Evolutionary conservation across 768 basidiomycete genomes (phyloP), one percentile per base, ranked within the genome.

Genomic region (Pisolithus albus): DNA sequence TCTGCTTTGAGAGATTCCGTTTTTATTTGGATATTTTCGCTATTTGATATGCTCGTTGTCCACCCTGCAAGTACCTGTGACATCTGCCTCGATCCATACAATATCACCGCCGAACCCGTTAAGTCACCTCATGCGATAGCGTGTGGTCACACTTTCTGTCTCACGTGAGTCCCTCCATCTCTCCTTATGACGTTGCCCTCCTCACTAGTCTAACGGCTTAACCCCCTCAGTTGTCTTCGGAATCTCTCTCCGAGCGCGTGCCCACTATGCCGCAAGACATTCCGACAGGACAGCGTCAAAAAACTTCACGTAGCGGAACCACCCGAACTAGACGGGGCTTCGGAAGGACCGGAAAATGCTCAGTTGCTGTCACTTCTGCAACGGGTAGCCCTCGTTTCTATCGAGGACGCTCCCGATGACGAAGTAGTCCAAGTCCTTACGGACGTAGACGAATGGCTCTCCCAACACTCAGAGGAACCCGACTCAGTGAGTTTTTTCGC

Each of bases 61-160:
- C 84, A 88, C 67, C 75, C 84, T 5, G 75, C 81, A 34, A 87
- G 84, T 59, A 76, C 74, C 54, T 89, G 87, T 71, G 87, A 89
- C 65, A 80, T 89, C 58, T 89, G 87, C 65, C 71, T 86, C 53
- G 83, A 85, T 50, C 68, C 72, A 24, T 86, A 86, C 64, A 67
- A 5, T 59, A 60, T 75, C 40, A 80, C 78, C 69, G 70, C 77
- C 38, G 72, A 71, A 23, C 64, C 73, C 37, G 66, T 70, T 39
- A 75, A 75, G 59, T 71, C 77, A 44, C 86, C 86, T 5, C 79
- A 85, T 64, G 83, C 80, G 11, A 87, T 89, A 55, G 77, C 82
- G 28, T 90, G 87, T 60, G 87, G 87, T 37, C 85, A 88, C 66
- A 77, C 86, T 36, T 88, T 88, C 71, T 88, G 86, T 63, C 72